phyloP scores from a whole-genome alignment of 23 red algal species.

The Gracilariopsis chorda region DNA sequence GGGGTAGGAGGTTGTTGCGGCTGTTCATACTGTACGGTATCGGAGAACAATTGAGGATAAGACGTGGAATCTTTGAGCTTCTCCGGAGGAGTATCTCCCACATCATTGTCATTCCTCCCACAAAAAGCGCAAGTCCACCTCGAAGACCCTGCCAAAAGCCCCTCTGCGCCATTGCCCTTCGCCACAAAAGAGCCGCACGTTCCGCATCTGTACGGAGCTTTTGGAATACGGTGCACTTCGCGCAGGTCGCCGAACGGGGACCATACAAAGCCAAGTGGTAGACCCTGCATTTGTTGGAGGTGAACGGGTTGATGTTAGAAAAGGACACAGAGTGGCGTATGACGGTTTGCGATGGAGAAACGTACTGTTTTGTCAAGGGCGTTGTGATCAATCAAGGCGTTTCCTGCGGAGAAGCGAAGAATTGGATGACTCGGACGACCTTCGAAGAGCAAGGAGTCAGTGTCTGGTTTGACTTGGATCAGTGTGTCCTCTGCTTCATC shows the following conservation, averaged over 20 bases:
- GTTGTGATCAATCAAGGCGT: conserved; percentile 43
- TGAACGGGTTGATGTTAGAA: neutral
- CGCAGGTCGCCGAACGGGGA: conserved; percentile 31
- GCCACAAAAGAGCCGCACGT: conserved; percentile 61
- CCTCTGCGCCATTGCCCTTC: conserved; percentile 11
- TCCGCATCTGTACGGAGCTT: conserved; percentile 19
- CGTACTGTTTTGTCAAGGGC: conserved; percentile 25
- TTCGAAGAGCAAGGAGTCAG: conserved; percentile 14
- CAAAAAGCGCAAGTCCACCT: conserved; percentile 54
- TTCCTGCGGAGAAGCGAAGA: conserved; percentile 50
- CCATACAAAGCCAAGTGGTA: conserved; percentile 64
- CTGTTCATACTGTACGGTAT: conserved; percentile 48
- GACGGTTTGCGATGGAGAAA: neutral
- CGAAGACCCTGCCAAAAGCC: neutral
- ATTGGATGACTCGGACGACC: conserved; percentile 15
- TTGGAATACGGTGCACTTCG: neutral
- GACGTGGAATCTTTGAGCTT: neutral
- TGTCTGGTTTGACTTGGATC: neutral
- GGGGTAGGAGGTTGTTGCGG: neutral
- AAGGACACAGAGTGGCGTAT: neutral
- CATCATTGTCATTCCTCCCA: conserved; percentile 33
- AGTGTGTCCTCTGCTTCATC: conserved; percentile 35
- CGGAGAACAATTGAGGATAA: conserved; percentile 19
- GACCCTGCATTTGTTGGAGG: neutral
- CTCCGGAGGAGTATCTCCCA: neutral